Conservation (phyloP, 345 rosid species). For the Lumnitzera littorea region DNA sequence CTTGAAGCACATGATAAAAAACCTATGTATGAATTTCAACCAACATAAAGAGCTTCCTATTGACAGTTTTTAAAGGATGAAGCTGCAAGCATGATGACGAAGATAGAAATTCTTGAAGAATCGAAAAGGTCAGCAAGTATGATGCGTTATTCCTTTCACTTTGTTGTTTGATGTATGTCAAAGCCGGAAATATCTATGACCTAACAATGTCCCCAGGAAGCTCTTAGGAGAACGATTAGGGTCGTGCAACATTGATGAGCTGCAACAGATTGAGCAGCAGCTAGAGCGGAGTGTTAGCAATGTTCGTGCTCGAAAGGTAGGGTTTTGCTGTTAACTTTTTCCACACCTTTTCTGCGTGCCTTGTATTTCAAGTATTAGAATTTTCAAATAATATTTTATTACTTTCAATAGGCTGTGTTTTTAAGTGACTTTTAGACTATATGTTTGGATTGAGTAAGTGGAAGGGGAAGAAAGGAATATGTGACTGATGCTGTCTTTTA, state of each 20-base stretch:
- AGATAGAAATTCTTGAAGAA: constrained; percentile 69
- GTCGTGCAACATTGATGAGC: constrained; percentile 30
- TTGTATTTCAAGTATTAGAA: neutral
- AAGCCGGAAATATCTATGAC: neutral
- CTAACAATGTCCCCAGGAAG: constrained; percentile 17
- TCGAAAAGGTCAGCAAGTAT: constrained; percentile 47
- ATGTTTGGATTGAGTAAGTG: too few relatives aligned
- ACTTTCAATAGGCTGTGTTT: too few relatives aligned
- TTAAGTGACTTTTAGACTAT: too few relatives aligned
- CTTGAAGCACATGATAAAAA: too few relatives aligned
- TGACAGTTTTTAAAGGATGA: constrained; percentile 73
- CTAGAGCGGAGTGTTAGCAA: constrained; percentile 27
- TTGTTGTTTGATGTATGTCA: neutral
- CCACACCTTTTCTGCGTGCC: too few relatives aligned
- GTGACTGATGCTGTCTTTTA: too few relatives aligned
- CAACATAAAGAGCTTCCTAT: too few relatives aligned
- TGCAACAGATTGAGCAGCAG: constrained; percentile 32
- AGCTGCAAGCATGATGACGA: constrained; percentile 62
- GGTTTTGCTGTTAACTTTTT: too few relatives aligned
- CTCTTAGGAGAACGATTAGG: constrained; percentile 31
- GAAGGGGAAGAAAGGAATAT: too few relatives aligned
- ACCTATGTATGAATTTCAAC: too few relatives aligned
- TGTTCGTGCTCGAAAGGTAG: constrained; percentile 34
- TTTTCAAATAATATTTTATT: too few relatives aligned
- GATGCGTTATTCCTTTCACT: neutral